Percentiles rank a stretch among this genome's conserved stretches.
Conservation (phyloP, 202 grass and related monocot genomes). For the Setaria italica region DNA sequence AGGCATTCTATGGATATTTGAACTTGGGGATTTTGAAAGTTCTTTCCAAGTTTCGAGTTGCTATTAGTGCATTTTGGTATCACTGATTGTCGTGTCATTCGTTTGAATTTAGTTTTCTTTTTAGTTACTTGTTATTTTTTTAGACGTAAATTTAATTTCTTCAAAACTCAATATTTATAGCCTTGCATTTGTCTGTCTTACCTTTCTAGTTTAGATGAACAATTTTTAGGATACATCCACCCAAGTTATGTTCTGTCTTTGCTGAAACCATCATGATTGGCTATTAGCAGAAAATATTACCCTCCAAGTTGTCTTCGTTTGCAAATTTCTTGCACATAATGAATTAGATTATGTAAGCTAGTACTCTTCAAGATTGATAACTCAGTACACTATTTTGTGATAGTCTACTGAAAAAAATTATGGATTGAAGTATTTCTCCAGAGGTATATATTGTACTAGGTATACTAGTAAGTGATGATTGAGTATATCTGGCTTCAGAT, state of each 20-base stretch:
- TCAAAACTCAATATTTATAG: neutral
- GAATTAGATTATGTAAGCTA: conserved; percentile 3
- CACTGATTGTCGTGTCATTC: neutral
- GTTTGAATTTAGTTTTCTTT: conserved; percentile 25
- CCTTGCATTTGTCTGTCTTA: conserved; percentile 1
- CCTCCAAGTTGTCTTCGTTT: neutral
- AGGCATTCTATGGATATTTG: neutral
- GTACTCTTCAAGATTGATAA: neutral
- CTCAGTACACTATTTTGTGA: neutral
- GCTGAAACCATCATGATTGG: neutral
- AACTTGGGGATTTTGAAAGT: neutral
- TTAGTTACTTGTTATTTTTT: neutral
- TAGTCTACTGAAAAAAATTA: neutral
- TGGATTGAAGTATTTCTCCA: neutral
- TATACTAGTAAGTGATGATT: neutral
- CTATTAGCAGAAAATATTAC: neutral
- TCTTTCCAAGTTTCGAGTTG: conserved; percentile 1
- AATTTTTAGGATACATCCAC: neutral
- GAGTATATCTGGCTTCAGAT: neutral
- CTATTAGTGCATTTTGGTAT: neutral
- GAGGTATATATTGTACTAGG: neutral
- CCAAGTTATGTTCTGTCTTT: neutral
- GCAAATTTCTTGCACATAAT: neutral
- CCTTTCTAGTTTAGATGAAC: conserved; percentile 23
- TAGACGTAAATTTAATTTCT: neutral